Base-by-base conservation (phyloP, 2,329 filamentous ascomycete genomes). In the Fusarium pseudoanthophilum region DNA sequence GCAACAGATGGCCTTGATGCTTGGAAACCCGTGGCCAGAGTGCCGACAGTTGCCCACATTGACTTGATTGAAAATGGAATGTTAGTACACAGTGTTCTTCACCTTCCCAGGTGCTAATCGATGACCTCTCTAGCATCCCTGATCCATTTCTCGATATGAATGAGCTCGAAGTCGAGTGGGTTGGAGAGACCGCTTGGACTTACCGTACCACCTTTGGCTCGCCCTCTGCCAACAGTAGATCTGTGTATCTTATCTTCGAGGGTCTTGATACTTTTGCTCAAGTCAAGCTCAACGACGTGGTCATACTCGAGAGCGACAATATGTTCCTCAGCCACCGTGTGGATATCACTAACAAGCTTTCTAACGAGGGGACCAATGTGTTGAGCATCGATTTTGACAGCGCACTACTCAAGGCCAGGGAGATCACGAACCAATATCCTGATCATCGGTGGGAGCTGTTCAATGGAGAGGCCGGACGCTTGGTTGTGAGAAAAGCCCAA, bases 61-160 rank as follows among this genome's bases (percentile, higher is more conserved):
- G 68, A 71, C 32, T 30, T 71, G n/a, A 20, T 71, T 51, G n/a
- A 71, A 6, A 70, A 71, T 28, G 60, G 55, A 48, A 24, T 52
- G 68, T 71, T 34, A 37, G 66, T 60, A 11, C 11, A 9, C 10
- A 1, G 15, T 5, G 8, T 26, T 10, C 16, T 24, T 2, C 10
- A 5, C 2, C 11, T 3, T 20, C 5, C 5, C 18, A 13, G 4
- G 4, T 51, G 11, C 61, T 64, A 9, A 64, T n/a, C 2, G 4
- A 10, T 21, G 13, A 16, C 13, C 18, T 18, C 3, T 24, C 4
- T 15, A 61, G 58, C 5, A 61, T 61, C 9, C 48, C 48, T 24
- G 48, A 61, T 14, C 58, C 58, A 13, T 61, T 61, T n/a, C 30
- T 61, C 14, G n/a, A 61, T 20, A 61, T 61, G 58, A 61, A 61